phyloP scores from a whole-genome alignment of 177 flowering plant genomes.

The Vitis hybrid region DNA sequence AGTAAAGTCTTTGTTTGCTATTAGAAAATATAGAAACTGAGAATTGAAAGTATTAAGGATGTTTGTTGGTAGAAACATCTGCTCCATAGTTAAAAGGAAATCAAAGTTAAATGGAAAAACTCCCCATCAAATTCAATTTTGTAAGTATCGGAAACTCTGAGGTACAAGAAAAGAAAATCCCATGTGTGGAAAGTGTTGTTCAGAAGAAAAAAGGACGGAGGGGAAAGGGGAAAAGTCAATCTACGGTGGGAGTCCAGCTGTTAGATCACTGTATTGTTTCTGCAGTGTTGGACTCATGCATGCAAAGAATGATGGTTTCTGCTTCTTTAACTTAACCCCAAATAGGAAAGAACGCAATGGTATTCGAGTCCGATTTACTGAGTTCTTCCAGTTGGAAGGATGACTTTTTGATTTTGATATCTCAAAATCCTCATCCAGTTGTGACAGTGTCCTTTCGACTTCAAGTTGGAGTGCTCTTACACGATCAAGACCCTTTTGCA shows the following conservation, averaged over 20 bases:
- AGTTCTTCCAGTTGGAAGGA: constrained; percentile 7
- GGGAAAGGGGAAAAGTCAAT: not conserved
- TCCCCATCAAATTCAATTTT: not conserved
- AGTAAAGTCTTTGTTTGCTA: too few species aligned
- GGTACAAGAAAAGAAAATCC: not conserved
- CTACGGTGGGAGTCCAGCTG: constrained; percentile 15
- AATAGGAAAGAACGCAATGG: constrained; percentile 75
- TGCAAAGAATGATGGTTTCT: constrained; percentile 53
- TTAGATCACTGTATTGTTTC: constrained; percentile 48
- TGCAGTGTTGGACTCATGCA: constrained; percentile 59
- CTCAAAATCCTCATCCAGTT: constrained; percentile 47
- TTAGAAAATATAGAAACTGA: too few species aligned
- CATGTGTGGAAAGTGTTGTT: not conserved
- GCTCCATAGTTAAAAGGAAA: too few species aligned
- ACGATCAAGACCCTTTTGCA: constrained; percentile 51
- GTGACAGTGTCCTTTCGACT: constrained; percentile 41
- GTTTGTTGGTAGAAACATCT: too few species aligned
- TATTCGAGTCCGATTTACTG: constrained; percentile 32
- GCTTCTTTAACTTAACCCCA: constrained; percentile 62
- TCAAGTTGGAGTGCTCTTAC: constrained; percentile 50
- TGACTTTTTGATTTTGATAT: constrained; percentile 24
- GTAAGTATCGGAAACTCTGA: not conserved
- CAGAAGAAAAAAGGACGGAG: not conserved
- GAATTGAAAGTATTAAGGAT: too few species aligned
- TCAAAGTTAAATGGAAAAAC: too few species aligned